Evolutionary conservation across 768 basidiomycete genomes (phyloP).

Genomic region (Lactarius psammicola): DNA sequence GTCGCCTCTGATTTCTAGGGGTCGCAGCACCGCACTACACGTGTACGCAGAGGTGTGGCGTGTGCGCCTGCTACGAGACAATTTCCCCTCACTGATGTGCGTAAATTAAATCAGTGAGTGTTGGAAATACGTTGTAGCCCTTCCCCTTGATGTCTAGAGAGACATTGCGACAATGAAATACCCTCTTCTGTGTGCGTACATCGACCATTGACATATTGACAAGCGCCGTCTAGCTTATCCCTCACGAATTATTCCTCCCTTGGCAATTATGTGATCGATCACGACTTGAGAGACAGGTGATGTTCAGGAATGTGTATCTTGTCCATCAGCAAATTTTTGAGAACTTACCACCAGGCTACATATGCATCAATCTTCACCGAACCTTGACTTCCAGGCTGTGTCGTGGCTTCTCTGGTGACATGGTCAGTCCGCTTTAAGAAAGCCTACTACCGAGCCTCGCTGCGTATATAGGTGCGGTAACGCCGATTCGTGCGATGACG

Average conservation of each 20-base stretch:
- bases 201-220: not conserved
- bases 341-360: not conserved
- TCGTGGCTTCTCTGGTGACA: no score
- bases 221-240: constrained; percentile 1
- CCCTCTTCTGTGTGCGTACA: not conserved
- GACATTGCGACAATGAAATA: constrained; percentile 7
- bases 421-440: not conserved
- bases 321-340: not conserved
- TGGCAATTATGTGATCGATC: not conserved
- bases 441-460: not conserved
- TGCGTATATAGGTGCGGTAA: not conserved
- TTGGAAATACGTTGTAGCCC: not conserved
- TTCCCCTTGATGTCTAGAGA: not conserved
- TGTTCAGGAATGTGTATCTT: not conserved
- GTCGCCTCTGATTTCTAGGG: not conserved
- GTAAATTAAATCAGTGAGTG: not conserved
- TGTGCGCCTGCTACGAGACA: not conserved
- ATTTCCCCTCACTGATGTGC: not conserved
- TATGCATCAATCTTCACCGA: not conserved
- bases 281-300: not conserved
- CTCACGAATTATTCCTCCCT: not conserved
- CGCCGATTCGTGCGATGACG: not conserved
- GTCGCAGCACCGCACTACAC: not conserved
- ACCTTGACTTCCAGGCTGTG: not conserved
- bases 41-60: not conserved